phyloP scores from a whole-genome alignment of 164 flowering plant genomes.

The Stephania cephalantha region DNA sequence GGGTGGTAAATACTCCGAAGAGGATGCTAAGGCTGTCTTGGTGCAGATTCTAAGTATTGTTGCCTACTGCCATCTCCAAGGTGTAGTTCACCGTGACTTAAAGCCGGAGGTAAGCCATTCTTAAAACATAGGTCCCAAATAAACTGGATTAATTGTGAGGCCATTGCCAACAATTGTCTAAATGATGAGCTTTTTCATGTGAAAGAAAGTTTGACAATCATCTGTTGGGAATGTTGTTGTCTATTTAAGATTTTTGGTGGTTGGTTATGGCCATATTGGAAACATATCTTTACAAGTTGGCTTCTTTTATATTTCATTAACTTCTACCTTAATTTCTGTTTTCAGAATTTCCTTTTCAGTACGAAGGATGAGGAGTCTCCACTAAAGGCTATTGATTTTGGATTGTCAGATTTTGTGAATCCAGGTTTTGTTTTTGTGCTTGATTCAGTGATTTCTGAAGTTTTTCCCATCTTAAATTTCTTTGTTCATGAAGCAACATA shows the following conservation, averaged over 20 bases:
- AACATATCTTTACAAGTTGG: neutral
- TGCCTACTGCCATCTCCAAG: slow-evolving; percentile 85
- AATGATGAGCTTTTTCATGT: neutral
- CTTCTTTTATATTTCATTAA: neutral
- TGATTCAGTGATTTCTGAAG: neutral
- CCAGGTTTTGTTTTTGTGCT: slow-evolving; percentile 50
- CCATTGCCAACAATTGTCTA: neutral
- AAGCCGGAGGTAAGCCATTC: slow-evolving; percentile 77
- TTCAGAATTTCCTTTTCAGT: slow-evolving; percentile 81
- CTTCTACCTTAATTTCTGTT: neutral
- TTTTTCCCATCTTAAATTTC: neutral
- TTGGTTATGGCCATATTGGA: neutral
- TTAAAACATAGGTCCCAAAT: neutral
- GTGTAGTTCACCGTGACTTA: slow-evolving; percentile 93
- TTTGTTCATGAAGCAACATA: neutral
- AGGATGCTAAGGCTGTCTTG: slow-evolving; percentile 85
- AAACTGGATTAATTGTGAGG: neutral
- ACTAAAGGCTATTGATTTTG: slow-evolving; percentile 90
- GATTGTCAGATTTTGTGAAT: slow-evolving; percentile 89
- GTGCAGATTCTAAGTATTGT: slow-evolving; percentile 74
- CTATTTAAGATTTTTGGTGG: neutral
- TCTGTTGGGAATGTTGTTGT: neutral
- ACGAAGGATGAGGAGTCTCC: slow-evolving; percentile 64
- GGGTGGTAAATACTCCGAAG: slow-evolving; percentile 96
- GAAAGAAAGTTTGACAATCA: neutral